Evolutionary conservation across 768 basidiomycete species (phyloP), one percentile per base, ranked within the genome.

Genomic region (Coprinopsis cinerea): DNA sequence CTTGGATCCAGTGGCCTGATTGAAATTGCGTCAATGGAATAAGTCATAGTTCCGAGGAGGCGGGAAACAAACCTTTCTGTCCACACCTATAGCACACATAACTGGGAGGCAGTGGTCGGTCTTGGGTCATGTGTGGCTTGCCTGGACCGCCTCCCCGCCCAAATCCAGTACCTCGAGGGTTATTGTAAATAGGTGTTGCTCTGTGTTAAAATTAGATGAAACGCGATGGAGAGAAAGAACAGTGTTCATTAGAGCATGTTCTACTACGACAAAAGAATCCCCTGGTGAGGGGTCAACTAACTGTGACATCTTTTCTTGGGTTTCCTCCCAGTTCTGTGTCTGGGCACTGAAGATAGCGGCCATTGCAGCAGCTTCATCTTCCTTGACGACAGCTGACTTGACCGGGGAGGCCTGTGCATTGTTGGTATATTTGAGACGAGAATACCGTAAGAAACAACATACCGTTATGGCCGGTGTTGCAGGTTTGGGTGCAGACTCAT

Each of bases 251-350:
- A 87, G 85, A 88, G 57, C 67, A 60, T 59, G 64, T 57, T 70
- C 77, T 85, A 85, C 81, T 83, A 85, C 78, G 65, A 79, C 69
- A 77, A 73, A 71, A 76, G n/a, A n/a, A n/a, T n/a, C n/a, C n/a
- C n/a, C n/a, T n/a, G n/a, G n/a, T 67, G 71, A 73, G 77, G 76
- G 75, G 72, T 71, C 81, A 74, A 93, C 94, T 76, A 76, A 99
- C 96, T 92, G 85, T 64, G 93, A 88, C 94, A 99, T 97, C 79
- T 95, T 92, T 78, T 97, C 93, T 73, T 97, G 92, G 63, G 93
- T 87, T 79, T 94, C 89, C 74, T 96, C 88, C 96, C 95, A 99
- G 68, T 93, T 90, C 55, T 89, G 84, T 34, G 84, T 83, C 69
- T 92, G 89, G 53, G 88, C 88, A 67, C 90, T 86, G 67, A 98